Base-by-base conservation (phyloP, 2,329 filamentous ascomycete species). In the Whalleya microplaca region DNA sequence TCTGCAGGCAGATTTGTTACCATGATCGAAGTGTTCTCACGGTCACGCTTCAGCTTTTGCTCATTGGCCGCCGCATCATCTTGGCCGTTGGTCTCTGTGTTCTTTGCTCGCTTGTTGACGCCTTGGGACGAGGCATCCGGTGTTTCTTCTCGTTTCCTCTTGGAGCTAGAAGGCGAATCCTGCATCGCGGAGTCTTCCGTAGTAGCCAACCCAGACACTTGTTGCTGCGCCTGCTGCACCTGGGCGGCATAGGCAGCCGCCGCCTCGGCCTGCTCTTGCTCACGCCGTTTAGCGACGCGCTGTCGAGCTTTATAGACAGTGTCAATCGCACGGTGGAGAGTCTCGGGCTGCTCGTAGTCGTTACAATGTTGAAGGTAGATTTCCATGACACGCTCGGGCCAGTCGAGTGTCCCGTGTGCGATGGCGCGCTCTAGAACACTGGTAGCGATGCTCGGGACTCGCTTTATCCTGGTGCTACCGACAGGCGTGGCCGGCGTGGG, bases 11-110 rank as follows among this genome's bases (percentile, higher is more conserved):
- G 75, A 64, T 92, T 90, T 48, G 84, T 87, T 3, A 96, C 87
- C 51, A 96, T 84, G 46, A 98, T 82, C 0, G 91, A 93, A 0
- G 92, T 89, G 72, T 98, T 90, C 70, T 99, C 95, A 42, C 95
- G 87, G 73, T 99, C 93, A 53, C 95, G 87, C 72, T 91, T 94
- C 27, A 80, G 76, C 71, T 57, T 79, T 41, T 72, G 69, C 29
- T 75, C 74, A 43, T 72, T 64, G 40, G 71, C 64, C 23, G 68
- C 62, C 23, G 68, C 62, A 21, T 69, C 63, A 12, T 75, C 71
- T n/a, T 57, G 61, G 29, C 60, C 62, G 21, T 71, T 71, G 6
- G 66, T 64, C 2, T 70, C 62, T 29, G 76, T 75, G 59, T 74
- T 79, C 68, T 80, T 92, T 37, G 82, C 80, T 66, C 90, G 91